These are phyloP conservation scores for Simmondsia chinensis DNA, from an alignment of 148 eudicot species.

Conservation along the genomic window DNA sequence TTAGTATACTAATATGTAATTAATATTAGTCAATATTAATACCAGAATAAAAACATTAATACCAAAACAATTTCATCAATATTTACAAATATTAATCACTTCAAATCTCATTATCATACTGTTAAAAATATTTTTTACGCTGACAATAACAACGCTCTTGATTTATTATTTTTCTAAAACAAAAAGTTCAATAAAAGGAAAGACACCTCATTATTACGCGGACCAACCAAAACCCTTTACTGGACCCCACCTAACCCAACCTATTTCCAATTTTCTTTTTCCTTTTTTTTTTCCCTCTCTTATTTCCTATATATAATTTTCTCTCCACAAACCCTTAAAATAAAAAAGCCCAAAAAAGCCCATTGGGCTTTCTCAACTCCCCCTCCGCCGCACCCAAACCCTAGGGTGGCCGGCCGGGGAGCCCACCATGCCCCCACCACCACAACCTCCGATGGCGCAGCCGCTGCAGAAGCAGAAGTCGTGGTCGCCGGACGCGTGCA, in stretches of 20 bases:
- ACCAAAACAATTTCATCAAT: too few species aligned
- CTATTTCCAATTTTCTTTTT: not conserved
- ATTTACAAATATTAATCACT: too few species aligned
- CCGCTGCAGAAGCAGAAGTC: constrained; percentile 52
- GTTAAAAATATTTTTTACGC: not conserved
- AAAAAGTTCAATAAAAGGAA: constrained; percentile 1
- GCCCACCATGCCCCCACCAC: constrained; percentile 1
- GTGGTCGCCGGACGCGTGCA: constrained; percentile 64
- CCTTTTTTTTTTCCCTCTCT: not conserved
- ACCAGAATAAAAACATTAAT: too few species aligned
- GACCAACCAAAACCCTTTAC: constrained; percentile 33
- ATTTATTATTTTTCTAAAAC: too few species aligned
- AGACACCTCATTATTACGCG: constrained; percentile 36
- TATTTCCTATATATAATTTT: constrained; percentile 1
- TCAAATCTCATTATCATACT: too few species aligned
- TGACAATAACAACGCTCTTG: not conserved
- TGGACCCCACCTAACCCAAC: too few species aligned
- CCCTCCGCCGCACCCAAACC: not conserved
- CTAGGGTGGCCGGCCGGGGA: constrained; percentile 1
- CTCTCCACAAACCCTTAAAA: constrained; percentile 14
- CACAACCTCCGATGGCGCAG: not conserved
- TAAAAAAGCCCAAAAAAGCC: too few species aligned
- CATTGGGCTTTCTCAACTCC: too few species aligned
- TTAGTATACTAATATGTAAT: too few species aligned
- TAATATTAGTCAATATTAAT: too few species aligned